Conservation (phyloP, 139 green algal genomes). For the Asterochloris erici region DNA sequence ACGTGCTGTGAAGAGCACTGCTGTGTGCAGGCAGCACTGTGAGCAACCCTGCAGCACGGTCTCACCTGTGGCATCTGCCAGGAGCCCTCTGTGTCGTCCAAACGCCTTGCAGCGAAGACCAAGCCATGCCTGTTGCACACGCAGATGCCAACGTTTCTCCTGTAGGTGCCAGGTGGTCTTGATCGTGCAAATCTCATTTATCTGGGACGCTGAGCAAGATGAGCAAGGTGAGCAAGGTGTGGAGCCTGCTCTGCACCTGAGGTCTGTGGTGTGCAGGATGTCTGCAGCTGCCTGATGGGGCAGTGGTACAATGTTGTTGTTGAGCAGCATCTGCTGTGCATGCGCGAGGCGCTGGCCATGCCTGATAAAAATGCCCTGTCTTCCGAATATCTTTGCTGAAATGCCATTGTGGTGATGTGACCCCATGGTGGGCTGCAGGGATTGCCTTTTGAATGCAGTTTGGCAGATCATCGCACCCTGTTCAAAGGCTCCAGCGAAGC, state of each 20-base stretch:
- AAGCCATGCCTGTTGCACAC: constrained; percentile 40
- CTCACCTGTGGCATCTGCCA: constrained; percentile 56
- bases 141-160: constrained; percentile 47
- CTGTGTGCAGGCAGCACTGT: background rate
- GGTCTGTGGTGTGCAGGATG: background rate
- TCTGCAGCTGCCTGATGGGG: background rate
- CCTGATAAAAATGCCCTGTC: too few species aligned
- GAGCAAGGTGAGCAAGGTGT: background rate
- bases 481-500: too few species aligned
- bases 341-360: background rate
- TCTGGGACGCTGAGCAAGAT: background rate
- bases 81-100: constrained; percentile 36
- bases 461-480: too few species aligned
- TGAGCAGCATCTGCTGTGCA: background rate
- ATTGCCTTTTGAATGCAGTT: too few species aligned
- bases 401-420: too few species aligned
- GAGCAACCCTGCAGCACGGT: background rate
- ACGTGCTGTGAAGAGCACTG: too few species aligned
- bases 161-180: background rate
- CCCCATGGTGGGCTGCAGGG: too few species aligned
- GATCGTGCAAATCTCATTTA: background rate
- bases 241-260: background rate
- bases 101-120: constrained; percentile 38
- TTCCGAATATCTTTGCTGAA: too few species aligned
- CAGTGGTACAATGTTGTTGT: background rate